Percentiles rank a stretch among this genome's conserved stretches.
Conservation (phyloP, 2,329 filamentous ascomycete genomes). For the Colletotrichum chrysophilum region DNA sequence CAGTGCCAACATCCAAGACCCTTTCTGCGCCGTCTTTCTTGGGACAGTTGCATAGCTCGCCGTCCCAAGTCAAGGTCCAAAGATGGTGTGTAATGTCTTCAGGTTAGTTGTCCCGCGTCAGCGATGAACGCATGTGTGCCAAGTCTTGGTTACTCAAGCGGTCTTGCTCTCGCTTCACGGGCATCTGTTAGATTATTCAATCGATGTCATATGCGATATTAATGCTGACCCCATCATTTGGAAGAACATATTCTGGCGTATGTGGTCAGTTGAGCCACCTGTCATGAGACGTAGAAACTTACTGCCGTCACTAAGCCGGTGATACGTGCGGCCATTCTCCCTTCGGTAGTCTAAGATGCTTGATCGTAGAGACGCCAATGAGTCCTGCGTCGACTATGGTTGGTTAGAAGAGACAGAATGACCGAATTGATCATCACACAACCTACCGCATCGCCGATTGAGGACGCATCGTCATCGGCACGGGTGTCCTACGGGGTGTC, state of each 20-base stretch:
- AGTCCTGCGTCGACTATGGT: neutral
- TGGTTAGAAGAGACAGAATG: neutral
- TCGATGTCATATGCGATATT: neutral
- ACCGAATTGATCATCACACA: neutral
- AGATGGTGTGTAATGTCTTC: slow-evolving; percentile 41
- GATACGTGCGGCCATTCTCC: slow-evolving; percentile 22
- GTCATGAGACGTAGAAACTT: neutral
- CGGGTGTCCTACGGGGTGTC: neutral
- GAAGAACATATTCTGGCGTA: slow-evolving; percentile 27
- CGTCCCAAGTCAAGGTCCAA: slow-evolving; percentile 34
- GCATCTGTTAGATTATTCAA: neutral
- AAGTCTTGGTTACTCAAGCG: neutral
- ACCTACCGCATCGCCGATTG: neutral
- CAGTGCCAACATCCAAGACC: slow-evolving; percentile 22
- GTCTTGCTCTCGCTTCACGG: slow-evolving; percentile 28
- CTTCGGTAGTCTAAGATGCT: slow-evolving; percentile 6
- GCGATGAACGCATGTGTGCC: neutral
- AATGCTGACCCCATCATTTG: slow-evolving; percentile 27
- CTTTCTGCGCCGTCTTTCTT: slow-evolving; percentile 23
- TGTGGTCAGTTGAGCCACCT: neutral
- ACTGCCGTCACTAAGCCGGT: slow-evolving; percentile 29
- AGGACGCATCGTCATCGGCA: neutral
- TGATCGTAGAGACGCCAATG: neutral
- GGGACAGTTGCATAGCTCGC: slow-evolving; percentile 33
- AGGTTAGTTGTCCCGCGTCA: too few species aligned